These are phyloP conservation scores for Tricholoma sp. DNA, from an alignment of 768 basidiomycete species.

Conservation along the genomic window DNA sequence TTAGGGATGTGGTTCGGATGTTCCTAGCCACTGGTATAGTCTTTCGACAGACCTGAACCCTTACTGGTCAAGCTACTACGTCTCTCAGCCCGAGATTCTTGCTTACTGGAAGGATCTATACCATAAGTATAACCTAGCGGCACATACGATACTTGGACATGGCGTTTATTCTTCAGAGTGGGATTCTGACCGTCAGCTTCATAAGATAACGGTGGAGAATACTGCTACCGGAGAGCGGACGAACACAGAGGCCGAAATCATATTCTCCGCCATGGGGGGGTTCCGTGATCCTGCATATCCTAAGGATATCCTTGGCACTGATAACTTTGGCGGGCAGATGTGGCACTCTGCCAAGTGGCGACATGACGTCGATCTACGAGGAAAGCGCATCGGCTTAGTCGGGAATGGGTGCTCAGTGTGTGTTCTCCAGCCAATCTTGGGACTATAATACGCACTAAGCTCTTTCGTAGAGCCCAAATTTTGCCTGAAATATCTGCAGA, in stretches of 20 bases:
- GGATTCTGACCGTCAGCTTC: slow-evolving; percentile 37
- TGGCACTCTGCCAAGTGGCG: slow-evolving; percentile 58
- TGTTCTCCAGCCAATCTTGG: slow-evolving; percentile 17
- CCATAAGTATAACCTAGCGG: slow-evolving; percentile 36
- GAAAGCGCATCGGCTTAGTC: slow-evolving; percentile 54
- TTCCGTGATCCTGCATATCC: slow-evolving; percentile 45
- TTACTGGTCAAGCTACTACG: slow-evolving; percentile 43
- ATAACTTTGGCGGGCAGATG: slow-evolving; percentile 40
- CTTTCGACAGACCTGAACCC: slow-evolving; percentile 52
- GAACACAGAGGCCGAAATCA: slow-evolving; percentile 34
- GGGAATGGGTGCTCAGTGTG: slow-evolving; percentile 62
- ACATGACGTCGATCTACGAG: slow-evolving; percentile 45
- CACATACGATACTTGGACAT: slow-evolving; percentile 38
- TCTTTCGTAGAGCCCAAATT: slow-evolving; percentile 47
- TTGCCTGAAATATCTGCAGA: slow-evolving; percentile 49
- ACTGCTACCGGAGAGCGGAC: slow-evolving; percentile 29
- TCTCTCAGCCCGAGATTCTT: slow-evolving; percentile 44
- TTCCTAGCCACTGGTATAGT: slow-evolving; percentile 50
- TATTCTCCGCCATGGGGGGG: slow-evolving; percentile 48
- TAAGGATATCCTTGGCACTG: slow-evolving; percentile 35
- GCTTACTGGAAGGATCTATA: slow-evolving; percentile 46
- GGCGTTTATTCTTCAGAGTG: slow-evolving; percentile 38
- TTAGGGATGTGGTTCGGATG: slow-evolving; percentile 53
- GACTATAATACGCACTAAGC: not conserved
- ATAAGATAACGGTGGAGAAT: slow-evolving; percentile 35